Evolutionary conservation across 768 basidiomycete species (phyloP), one percentile per base, ranked within the genome.

Genomic region (Tylopilus rubrobrunneus): DNA sequence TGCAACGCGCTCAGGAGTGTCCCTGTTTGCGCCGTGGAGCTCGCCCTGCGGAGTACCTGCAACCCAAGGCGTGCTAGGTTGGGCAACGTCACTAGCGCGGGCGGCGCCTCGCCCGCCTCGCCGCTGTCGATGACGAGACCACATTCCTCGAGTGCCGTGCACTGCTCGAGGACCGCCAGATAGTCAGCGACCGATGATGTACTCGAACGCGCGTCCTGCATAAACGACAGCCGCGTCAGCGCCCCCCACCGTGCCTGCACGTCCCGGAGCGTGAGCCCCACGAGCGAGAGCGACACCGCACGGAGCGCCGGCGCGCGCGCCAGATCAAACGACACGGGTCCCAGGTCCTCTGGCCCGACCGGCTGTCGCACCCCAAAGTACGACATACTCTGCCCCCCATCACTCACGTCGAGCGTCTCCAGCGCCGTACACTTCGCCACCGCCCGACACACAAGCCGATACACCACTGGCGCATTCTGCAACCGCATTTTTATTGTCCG

Each of bases 181-280:
- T 68, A 67, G 29, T 61, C 61, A 2, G 55, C 55, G 52, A 68
- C 49, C 0, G 65, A 58, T 8, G 61, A 49, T 33, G 53, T 45
- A 39, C 61, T 65, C 17, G 61, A 48, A 34, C 51, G 54, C n/a
- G 56, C 56, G 28, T 65, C 55, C n/a, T 58, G 58, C 63, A 68
- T 68, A 41, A 66, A 66, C 2, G 48, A 56, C 45, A 68, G 33
- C 1, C 51, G 56, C 29, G 66, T 61, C 45, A 67, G 56, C 39
- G 36, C 49, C 7, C 53, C 48, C 65, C 65, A 68, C 0, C 52
- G 41, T 4, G 36, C 56, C 4, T 43, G 49, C 6, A 68, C 54
- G 8, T 66, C 53, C 34, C 46, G 57, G 12, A 61, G 44, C 7
- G 45, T 28, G 25, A 68, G 56, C 7, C 60, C 53, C 29, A 56